phyloP scores from a whole-genome alignment of 768 basidiomycete genomes.

The Lactarius hengduanensis region DNA sequence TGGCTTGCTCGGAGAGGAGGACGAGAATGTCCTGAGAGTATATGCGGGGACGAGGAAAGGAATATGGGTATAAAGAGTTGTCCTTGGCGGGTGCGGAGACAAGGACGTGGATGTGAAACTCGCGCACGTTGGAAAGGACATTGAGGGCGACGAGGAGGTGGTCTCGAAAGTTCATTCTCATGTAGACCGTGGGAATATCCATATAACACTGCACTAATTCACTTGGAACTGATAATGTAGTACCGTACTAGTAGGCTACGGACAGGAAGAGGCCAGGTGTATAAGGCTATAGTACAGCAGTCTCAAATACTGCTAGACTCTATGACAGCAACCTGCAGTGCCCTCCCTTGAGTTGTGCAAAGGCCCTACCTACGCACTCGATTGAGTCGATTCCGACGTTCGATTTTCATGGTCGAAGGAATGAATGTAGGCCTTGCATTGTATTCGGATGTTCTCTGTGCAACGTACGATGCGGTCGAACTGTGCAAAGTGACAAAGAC shows the following conservation, averaged over 20 bases:
- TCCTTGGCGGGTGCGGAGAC: constrained; percentile 66
- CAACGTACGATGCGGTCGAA: background rate
- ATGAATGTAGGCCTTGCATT: background rate
- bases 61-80: constrained; percentile 70
- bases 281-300: background rate
- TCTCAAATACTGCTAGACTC: background rate
- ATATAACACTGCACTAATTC: background rate
- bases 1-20: constrained; percentile 63
- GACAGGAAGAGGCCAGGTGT: too few relatives aligned
- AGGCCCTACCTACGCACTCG: background rate
- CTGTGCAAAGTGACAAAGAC: background rate
- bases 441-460: background rate
- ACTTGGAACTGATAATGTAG: background rate
- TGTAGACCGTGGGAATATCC: constrained; percentile 15
- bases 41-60: constrained; percentile 60
- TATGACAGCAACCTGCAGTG: background rate
- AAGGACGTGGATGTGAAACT: constrained; percentile 75
- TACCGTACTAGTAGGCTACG: too few relatives aligned
- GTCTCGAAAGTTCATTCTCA: constrained; percentile 20
- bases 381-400: background rate
- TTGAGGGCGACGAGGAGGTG: constrained; percentile 19
- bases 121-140: constrained; percentile 27
- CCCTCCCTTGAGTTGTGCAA: background rate
- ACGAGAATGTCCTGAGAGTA: constrained; percentile 78
- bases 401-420: too few relatives aligned